Base-by-base conservation (phyloP, 2,329 filamentous ascomycete species). In the Trichoderma brevicompactum region DNA sequence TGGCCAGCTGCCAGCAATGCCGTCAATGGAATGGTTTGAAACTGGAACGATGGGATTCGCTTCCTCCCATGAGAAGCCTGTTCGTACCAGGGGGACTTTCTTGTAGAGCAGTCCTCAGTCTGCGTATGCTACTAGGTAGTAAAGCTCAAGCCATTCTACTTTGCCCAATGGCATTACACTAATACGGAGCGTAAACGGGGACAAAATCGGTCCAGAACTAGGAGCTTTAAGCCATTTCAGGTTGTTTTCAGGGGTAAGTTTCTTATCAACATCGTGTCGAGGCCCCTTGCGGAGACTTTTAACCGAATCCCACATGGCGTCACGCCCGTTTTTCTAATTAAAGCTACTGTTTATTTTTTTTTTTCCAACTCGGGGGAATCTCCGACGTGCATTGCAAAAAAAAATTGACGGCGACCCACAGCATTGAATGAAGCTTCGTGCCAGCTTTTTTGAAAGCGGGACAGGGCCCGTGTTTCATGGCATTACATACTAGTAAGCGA, bases 271-370 rank as follows among this genome's bases (percentile, higher is more conserved):
- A 9, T 43, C 36, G 44, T 53, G 17, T 44, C 38, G 23, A 12
- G 59, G 44, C 19, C 48, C 59, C 38, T 44, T 62, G 59, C 48
- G 48, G 59, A 44, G 46, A 61, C 58, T 19, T 48, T 43, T 50
- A 52, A 43, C 58, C 58, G 58, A 61, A 19, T 28, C 36, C 17
- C 46, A 43, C 48, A 62, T 62, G 48, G 38, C 59, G 48, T 44
- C 38, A 53, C 59, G 59, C 38, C 49, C 13, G n/a, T 15, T 41
- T 23, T 17, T n/a, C 15, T 32, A 13, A 13, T n/a, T 8, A 28
- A 41, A 23, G 7, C 9, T 7, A n/a, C 8, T 60, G 23, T 43
- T 53, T 43, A 17, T n/a, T 13, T 34, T 12, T 23, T 17, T 34
- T 3, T 36, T 5, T 5, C 9, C 12, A 9, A 7, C n/a, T 7